Evolutionary conservation across 495 filamentous ascomycete species (phyloP).

Genomic region (Pyrenula massariospora): DNA sequence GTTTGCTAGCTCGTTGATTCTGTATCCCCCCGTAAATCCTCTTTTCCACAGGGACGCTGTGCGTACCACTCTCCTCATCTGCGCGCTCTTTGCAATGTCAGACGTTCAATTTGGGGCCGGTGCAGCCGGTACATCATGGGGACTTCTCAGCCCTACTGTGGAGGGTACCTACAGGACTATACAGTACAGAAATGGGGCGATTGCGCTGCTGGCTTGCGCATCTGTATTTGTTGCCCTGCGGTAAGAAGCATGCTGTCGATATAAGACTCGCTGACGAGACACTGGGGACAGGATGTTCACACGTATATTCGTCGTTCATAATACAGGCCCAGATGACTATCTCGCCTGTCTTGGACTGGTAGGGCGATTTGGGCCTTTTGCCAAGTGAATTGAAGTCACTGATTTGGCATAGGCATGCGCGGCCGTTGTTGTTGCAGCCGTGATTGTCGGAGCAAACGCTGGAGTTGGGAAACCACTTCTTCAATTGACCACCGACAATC

Average conservation of each 20-base stretch:
- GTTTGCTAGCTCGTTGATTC: background rate
- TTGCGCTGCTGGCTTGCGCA: background rate
- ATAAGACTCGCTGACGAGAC: background rate
- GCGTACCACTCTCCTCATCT: background rate
- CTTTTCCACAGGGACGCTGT: background rate
- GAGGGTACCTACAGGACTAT: background rate
- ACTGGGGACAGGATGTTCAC: background rate
- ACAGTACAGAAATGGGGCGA: background rate
- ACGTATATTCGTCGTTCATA: background rate
- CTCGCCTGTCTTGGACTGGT: background rate
- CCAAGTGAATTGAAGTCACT: too few species aligned
- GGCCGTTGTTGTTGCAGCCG: background rate
- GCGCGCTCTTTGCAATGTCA: background rate
- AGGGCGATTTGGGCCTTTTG: too few species aligned
- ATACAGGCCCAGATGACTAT: background rate
- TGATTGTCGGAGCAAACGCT: background rate
- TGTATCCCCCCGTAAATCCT: background rate
- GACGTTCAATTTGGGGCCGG: background rate
- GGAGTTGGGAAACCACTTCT: background rate
- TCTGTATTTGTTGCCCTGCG: background rate
- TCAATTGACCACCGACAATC: background rate
- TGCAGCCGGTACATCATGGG: background rate
- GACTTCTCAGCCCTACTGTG: background rate
- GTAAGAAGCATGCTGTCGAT: background rate
- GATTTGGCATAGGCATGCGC: background rate